Percentiles rank a stretch among this genome's conserved stretches.
These are phyloP conservation scores for Pseudophaeomoniella oleicola DNA, from an alignment of 2,329 filamentous ascomycete species.

Conservation along the genomic window DNA sequence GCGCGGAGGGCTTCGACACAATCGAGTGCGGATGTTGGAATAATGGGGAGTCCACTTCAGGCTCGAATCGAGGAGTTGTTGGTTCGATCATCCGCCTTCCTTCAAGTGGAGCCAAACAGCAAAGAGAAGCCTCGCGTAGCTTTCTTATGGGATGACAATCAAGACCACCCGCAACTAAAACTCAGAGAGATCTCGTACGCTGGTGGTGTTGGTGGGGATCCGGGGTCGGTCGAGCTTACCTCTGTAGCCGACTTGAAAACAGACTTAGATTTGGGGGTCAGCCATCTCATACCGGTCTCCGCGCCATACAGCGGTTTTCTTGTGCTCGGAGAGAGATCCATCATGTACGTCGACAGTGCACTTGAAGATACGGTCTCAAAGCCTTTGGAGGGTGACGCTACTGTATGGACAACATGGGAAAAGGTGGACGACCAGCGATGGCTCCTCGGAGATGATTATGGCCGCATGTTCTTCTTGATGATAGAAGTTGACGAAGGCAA, in stretches of 20 bases:
- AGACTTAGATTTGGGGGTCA: constrained; percentile 44
- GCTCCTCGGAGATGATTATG: constrained; percentile 85
- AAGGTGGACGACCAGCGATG: constrained; percentile 68
- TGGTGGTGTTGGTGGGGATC: constrained; percentile 28
- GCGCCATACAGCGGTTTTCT: constrained; percentile 53
- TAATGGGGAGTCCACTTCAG: constrained; percentile 46
- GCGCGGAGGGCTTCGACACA: constrained; percentile 12
- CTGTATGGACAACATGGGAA: constrained; percentile 85
- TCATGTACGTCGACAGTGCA: constrained; percentile 74
- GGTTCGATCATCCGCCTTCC: constrained; percentile 50
- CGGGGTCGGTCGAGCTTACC: constrained; percentile 37
- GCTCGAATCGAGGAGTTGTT: constrained; percentile 52
- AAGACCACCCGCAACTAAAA: constrained; percentile 39
- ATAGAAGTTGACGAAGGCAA: constrained; percentile 46
- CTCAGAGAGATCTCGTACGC: constrained; percentile 40
- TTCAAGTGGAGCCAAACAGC: constrained; percentile 36
- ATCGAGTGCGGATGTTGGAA: constrained; percentile 29
- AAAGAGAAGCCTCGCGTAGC: constrained; percentile 44
- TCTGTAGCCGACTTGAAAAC: constrained; percentile 35
- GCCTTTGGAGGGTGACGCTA: constrained; percentile 50
- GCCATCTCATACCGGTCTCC: constrained; percentile 47
- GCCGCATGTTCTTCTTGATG: constrained; percentile 69
- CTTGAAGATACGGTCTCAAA: constrained; percentile 52
- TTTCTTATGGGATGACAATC: constrained; percentile 49
- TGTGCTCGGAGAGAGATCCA: constrained; percentile 63